Evolutionary conservation across 2,329 filamentous ascomycete species (phyloP).

Genomic region (Cyphellophora europaea): DNA sequence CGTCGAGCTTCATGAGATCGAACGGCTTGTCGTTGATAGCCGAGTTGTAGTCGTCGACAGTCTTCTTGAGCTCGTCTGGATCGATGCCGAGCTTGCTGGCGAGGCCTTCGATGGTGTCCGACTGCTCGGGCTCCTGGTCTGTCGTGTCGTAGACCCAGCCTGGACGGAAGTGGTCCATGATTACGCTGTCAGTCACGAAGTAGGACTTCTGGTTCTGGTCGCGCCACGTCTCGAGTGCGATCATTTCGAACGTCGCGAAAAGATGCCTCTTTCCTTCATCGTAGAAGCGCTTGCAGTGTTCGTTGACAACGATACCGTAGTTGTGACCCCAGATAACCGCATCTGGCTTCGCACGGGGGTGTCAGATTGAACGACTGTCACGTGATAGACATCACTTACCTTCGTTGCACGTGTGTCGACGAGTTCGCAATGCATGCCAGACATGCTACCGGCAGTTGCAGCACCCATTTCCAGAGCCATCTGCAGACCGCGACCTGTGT

Average conservation of each 20-base stretch:
- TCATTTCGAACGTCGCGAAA: slow-evolving; percentile 36
- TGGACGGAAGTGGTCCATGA: slow-evolving; percentile 33
- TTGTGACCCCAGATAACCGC: slow-evolving; percentile 33
- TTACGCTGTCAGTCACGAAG: slow-evolving; percentile 31
- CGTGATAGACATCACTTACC: too few species aligned
- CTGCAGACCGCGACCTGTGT: slow-evolving; percentile 28
- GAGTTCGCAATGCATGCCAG: slow-evolving; percentile 34
- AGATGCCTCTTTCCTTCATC: slow-evolving; percentile 28
- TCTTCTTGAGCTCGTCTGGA: slow-evolving; percentile 27
- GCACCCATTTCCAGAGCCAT: slow-evolving; percentile 34
- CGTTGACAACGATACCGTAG: slow-evolving; percentile 36
- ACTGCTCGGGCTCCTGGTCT: slow-evolving; percentile 30
- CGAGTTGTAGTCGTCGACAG: slow-evolving; percentile 29
- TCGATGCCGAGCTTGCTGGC: slow-evolving; percentile 29
- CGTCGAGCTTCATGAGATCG: slow-evolving; percentile 29
- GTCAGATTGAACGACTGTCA: too few species aligned
- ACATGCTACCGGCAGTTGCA: slow-evolving; percentile 30
- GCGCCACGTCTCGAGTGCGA: slow-evolving; percentile 30
- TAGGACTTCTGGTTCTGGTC: slow-evolving; percentile 32
- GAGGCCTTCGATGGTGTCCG: slow-evolving; percentile 30
- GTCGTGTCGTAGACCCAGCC: slow-evolving; percentile 36
- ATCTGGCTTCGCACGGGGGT: slow-evolving; percentile 32
- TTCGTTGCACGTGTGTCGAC: slow-evolving; percentile 31
- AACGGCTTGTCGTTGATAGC: slow-evolving; percentile 29
- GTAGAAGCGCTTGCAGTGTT: slow-evolving; percentile 29